These are phyloP conservation scores for Phytopythium vexans DNA, from an alignment of 352 stramenopile species.

Conservation along the genomic window DNA sequence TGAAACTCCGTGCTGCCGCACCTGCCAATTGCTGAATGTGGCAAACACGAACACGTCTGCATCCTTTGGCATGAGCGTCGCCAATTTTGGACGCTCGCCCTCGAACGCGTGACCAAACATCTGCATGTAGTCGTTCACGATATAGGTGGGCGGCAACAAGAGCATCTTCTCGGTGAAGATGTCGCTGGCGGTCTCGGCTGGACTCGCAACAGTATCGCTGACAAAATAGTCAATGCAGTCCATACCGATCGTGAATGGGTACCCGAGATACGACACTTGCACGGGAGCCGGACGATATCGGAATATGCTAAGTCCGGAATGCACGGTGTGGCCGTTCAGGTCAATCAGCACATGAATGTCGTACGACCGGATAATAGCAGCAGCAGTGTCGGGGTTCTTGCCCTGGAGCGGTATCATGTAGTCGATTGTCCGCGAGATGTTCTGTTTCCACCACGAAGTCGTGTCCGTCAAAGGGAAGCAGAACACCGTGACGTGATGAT, in stretches of 20 bases:
- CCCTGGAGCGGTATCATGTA: conserved; percentile 64
- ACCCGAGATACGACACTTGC: conserved; percentile 75
- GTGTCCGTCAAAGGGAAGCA: conserved; percentile 63
- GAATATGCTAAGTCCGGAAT: conserved; percentile 68
- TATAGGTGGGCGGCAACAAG: conserved; percentile 70
- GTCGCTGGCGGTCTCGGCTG: conserved; percentile 23
- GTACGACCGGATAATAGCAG: conserved; percentile 44
- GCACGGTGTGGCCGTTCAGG: conserved; percentile 82
- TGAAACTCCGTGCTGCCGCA: conserved; percentile 1
- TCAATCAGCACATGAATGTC: conserved; percentile 78
- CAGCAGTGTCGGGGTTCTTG: conserved; percentile 46
- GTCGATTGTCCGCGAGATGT: conserved; percentile 69
- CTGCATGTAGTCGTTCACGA: conserved; percentile 84
- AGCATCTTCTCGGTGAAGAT: conserved; percentile 76
- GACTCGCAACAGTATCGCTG: conserved; percentile 51
- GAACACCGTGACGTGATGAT: conserved; percentile 46
- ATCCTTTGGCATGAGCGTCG: conserved; percentile 5
- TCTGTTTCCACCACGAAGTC: conserved; percentile 76
- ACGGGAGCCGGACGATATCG: conserved; percentile 56
- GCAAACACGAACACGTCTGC: conserved; percentile 58
- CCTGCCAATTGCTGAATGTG: conserved; percentile 86
- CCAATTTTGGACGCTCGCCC: conserved; percentile 19
- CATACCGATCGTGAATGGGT: conserved; percentile 65
- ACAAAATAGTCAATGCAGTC: conserved; percentile 68
- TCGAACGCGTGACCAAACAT: conserved; percentile 55